Evolutionary conservation across 1,284 basidiomycete species (phyloP), one percentile per base, ranked within the genome.

Genomic region (Wolfiporia cocos): DNA sequence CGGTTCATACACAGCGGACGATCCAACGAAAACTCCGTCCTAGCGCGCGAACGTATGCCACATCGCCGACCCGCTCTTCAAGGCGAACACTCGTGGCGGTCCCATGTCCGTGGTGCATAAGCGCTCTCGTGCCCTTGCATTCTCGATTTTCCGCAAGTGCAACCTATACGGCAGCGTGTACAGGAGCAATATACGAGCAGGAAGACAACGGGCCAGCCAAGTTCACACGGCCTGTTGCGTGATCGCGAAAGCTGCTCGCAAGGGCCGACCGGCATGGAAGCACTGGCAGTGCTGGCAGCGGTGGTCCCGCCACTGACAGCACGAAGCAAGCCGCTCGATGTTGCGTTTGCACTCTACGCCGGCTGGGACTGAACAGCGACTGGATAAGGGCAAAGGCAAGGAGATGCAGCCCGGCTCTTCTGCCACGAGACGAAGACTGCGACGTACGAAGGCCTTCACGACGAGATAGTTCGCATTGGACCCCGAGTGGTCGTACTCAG

Each of bases 401-500:
- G 41, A 49, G 30, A n/a, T n/a, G n/a, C n/a, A n/a, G n/a, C n/a
- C n/a, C n/a, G n/a, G n/a, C n/a, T n/a, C n/a, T n/a, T n/a, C n/a
- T n/a, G n/a, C n/a, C n/a, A n/a, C n/a, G n/a, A n/a, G n/a, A 84
- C 86, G 1, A 88, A 87, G 53, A 61, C 63, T 4, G 71, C 76
- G 2, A 65, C 69, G 2, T 45, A 71, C 2, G 74, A 78, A 10
- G 67, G 65, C 34, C 65, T 97, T 17, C 77, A 79, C 46, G 91
- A 96, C 58, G 86, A 95, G 50, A 67, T 96, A 14, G 79, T 81
- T 7, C 78, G 92, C 14, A 85, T 96, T 39, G 66, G 68, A 12
- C 92, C 93, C 4, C 77, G 78, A 34, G 93, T 96, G 59, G 75
- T 95, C 34, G 81, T 97, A 22, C 71, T 96, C 2, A 63, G 82